Evolutionary conservation across 768 basidiomycete genomes (phyloP), one percentile per base, ranked within the genome.

Genomic region (Neoboletus subvelutipes): DNA sequence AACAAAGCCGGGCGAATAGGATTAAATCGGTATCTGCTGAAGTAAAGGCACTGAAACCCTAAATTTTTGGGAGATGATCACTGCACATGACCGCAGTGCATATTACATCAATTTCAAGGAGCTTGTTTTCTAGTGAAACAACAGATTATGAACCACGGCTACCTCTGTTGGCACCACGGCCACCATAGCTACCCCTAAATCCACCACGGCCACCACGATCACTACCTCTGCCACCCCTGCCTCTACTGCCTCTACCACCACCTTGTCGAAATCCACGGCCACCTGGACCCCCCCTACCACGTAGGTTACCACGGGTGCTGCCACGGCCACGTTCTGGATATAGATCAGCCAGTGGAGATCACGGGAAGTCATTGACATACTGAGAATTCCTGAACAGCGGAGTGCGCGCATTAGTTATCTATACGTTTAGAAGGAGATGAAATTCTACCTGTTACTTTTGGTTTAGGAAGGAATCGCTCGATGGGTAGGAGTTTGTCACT

Each of bases 401-500:
- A 48, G 24, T 22, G 40, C 8, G 22, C 12, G 10, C 26, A 42
- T 62, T 50, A 50, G 43, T 50, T 53, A 51, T 28, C 24, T 53
- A 9, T 50, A 18, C 7, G 41, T 20, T 64, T 41, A 56, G 49
- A 57, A 36, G 56, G 42, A 51, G 29, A 61, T 28, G 71, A 78
- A 52, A 64, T n/a, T 78, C 81, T 89, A 73, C 89, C 92, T 56
- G 74, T 80, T 20, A 80, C 78, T 78, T 97, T 98, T 52, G 96
- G 95, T 77, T 94, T 98, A 9, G 97, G 97, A 59, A 99, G 78
- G 77, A 99, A 99, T 63, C 97, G 80, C 60, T 99, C 97, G 52
- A 98, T 87, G 9, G 97, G 96, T 40, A 99, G 78, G 52, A 98
- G 83, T 75, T 98, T 98, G 78, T 99, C 97, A n/a, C 88, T 88